Base-by-base conservation (phyloP, 164 flowering plant species). In the Stephania yunnanensis region DNA sequence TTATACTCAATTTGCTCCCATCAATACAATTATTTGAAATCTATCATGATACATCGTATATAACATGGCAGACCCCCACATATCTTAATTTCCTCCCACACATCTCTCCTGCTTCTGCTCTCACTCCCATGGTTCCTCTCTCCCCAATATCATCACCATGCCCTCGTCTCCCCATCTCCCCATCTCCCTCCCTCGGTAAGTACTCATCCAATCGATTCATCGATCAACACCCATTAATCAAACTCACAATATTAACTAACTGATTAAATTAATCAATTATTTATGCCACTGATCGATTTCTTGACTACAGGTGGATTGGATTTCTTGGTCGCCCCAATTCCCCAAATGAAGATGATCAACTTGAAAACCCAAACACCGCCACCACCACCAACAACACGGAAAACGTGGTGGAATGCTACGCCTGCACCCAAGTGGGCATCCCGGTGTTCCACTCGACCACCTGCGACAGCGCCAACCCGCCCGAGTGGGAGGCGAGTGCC, bases 361-460 rank as follows among this genome's bases (percentile, higher is more conserved):
- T 68, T 75, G 64, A 70, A 72, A 71, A 76, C 10, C 76, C 74
- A 25, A 25, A 25, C 73, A 75, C 22, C 70, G 77, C 29, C 75
- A 80, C 76, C 3, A 76, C 44, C 82, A 64, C 91, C 19, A 36
- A 4, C 42, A 36, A 1, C 42, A 4, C 42, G 4, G 42, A 36
- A 36, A 36, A 36, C 42, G 42, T 36, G 42, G 71, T 83, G 29
- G 99, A 95, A 53, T 95, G 99, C 84, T 92, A 91, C 82, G 97
- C 97, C 1, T 95, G 99, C 82, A 95, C 99, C 0, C 97, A 91
- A 61, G 91, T 86, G 1, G 97, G 95, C 13, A 90, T 86, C 1
- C 99, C 99, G 1, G 94, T 80, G 10, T 95, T 95, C 84, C 99
- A 95, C 88, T 95, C 99, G 71, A 93, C 97, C 64, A 92, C 91